Base-by-base conservation (phyloP, 441 rosid genomes). In the Erodium chrysanthum region DNA sequence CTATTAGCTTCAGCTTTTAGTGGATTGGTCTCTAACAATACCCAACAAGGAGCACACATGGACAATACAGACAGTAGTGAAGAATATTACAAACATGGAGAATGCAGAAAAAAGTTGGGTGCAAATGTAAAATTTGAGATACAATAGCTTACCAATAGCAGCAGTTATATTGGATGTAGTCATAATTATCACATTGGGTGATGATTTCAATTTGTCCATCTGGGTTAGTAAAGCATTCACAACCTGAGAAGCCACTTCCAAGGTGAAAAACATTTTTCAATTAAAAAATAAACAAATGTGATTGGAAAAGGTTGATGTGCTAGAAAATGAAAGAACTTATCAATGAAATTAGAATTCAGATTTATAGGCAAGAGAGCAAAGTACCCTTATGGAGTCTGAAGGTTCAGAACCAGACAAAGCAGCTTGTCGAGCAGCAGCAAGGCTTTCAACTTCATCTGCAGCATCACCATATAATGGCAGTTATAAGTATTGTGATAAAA, bases 381-480 rank as follows among this genome's bases (percentile, higher is more conserved):
- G 71, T 89, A 94, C 96, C 82, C 98, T 82, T 66, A 94, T 89
- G 23, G 98, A 91, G 83, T 94, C 98, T 73, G 98, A 91, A 80
- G 98, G 98, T 74, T 94, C 97, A 40, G 98, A 94, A 68, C 97
- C 97, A 73, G 96, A 94, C 78, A 94, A 76, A 68, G 97, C 97
- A 76, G 96, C 93, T 79, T 91, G 91, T 70, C 97, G 83, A 59
- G 97, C 94, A 40, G 97, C 96, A 66, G 98, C 97, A 69, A 94
- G 98, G 76, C 97, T 94, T 86, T 91, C 97, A 71, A 94, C 98
- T 85, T 94, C 98, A 88, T 89, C 98, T 94, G 88, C 80, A 77
- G 42, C 48, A 78, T 66, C 65, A 76, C 37, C 75, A 78, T 63
- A 20, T 75, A 67, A 62, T 76, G 40, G 65, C 33, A 68, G 64